phyloP scores from a whole-genome alignment of 371 early-diverging fungal genomes.

The Mortierella sp. region DNA sequence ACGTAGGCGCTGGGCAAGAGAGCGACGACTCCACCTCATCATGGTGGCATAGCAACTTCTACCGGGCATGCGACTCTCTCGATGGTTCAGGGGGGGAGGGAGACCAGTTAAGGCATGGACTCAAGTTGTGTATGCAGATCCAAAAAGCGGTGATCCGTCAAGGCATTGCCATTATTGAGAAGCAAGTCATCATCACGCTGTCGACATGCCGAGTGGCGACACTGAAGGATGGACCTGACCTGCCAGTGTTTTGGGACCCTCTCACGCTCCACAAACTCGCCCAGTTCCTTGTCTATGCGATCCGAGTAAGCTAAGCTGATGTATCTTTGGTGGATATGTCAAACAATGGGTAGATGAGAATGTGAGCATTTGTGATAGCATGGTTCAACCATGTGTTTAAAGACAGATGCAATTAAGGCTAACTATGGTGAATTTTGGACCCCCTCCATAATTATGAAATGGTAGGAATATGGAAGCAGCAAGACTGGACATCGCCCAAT shows the following conservation, averaged over 20 bases:
- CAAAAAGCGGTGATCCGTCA: slow-evolving; percentile 84
- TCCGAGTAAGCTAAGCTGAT: slow-evolving; percentile 67
- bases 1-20: slow-evolving; percentile 6
- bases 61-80: slow-evolving; percentile 89
- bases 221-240: slow-evolving; percentile 70
- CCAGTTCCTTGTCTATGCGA: slow-evolving; percentile 83
- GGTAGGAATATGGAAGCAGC: slow-evolving; percentile 65
- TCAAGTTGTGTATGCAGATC: slow-evolving; percentile 79
- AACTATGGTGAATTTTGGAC: not conserved
- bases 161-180: slow-evolving; percentile 83
- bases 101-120: slow-evolving; percentile 76
- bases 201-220: slow-evolving; percentile 80
- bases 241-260: slow-evolving; percentile 73
- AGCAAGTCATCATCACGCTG: slow-evolving; percentile 76
- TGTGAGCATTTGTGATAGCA: not conserved
- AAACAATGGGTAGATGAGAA: not conserved
- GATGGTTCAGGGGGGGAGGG: slow-evolving; percentile 59
- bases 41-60: slow-evolving; percentile 86
- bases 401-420: not conserved
- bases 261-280: slow-evolving; percentile 79
- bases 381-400: not conserved
- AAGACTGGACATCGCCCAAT: slow-evolving; percentile 52
- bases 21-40: slow-evolving; percentile 16
- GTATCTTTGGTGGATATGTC: too few relatives aligned
- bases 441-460: not conserved